A percentile compares a stretch with the other conserved stretches of the same genome.
These are phyloP conservation scores for Umbilicus rupestris DNA, from an alignment of 164 flowering plant species.

Conservation along the genomic window DNA sequence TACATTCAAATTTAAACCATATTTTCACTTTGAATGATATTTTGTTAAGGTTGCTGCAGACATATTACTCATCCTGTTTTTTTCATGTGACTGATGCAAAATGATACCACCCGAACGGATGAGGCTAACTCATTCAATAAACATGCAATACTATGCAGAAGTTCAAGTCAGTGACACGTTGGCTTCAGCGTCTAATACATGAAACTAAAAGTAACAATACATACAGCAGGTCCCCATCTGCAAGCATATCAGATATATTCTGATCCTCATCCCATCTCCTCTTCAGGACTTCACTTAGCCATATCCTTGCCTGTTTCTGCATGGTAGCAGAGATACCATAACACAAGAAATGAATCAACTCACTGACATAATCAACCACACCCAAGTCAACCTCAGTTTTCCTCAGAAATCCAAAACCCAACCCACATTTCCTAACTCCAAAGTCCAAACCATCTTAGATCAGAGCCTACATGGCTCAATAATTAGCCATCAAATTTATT, in stretches of 20 bases:
- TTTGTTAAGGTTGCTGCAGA: no score
- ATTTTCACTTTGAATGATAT: no score
- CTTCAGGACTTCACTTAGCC: constrained; percentile 62
- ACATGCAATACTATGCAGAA: not conserved
- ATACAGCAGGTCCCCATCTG: constrained; percentile 60
- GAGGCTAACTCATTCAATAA: not conserved
- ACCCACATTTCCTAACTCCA: not conserved
- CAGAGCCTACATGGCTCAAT: not conserved
- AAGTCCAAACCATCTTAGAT: not conserved
- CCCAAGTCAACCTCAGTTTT: not conserved
- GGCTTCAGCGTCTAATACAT: not conserved
- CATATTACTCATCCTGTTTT: no score
- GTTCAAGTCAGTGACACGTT: not conserved
- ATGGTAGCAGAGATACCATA: not conserved
- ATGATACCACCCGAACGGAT: not conserved
- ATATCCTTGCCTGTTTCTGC: constrained; percentile 60
- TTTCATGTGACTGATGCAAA: not conserved
- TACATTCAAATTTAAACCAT: no score
- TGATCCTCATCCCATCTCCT: constrained; percentile 42
- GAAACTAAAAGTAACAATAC: constrained; percentile 15
- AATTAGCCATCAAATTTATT: not conserved
- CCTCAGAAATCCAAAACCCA: not conserved
- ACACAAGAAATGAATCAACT: not conserved
- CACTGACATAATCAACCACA: not conserved
- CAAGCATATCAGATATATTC: constrained; percentile 44